phyloP scores from a whole-genome alignment of 169 alveolate species.

The Plasmodium coatneyi region DNA sequence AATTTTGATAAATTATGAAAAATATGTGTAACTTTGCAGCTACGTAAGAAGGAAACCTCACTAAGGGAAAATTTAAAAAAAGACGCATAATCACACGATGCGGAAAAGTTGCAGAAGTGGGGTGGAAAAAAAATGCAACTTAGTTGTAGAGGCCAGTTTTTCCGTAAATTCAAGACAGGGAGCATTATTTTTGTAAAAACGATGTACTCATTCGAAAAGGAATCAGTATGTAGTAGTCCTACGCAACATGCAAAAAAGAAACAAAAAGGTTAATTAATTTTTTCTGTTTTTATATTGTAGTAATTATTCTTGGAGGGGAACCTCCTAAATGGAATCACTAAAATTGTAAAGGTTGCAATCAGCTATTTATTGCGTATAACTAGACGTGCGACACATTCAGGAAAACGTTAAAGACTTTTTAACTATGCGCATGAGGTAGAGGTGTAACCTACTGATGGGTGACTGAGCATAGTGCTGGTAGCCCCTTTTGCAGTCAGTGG shows the following conservation, averaged over 20 bases:
- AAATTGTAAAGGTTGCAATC: not conserved
- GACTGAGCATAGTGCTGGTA: not conserved
- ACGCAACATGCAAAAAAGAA: not conserved
- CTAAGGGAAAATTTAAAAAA: not conserved
- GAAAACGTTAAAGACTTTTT: not conserved
- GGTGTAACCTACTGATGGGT: not conserved
- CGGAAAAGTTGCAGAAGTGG: not conserved
- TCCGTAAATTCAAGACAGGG: not conserved
- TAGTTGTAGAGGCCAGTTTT: not conserved
- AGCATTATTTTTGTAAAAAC: not conserved
- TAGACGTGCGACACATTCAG: not conserved
- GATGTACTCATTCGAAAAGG: not conserved
- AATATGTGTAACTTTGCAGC: not conserved
- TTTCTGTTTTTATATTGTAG: not conserved
- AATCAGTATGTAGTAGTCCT: not conserved
- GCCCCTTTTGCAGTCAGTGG: not conserved
- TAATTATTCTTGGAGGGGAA: not conserved
- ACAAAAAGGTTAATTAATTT: too few relatives aligned
- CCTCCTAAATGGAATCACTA: not conserved
- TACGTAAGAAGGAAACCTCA: not conserved
- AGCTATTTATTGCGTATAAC: not conserved
- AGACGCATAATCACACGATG: not conserved
- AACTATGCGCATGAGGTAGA: not conserved
- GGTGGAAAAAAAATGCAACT: not conserved
- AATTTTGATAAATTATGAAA: not conserved